Evolutionary conservation across 2,329 filamentous ascomycete species (phyloP), one percentile per base, ranked within the genome.

Genomic region (Talaromyces verruculosus): DNA sequence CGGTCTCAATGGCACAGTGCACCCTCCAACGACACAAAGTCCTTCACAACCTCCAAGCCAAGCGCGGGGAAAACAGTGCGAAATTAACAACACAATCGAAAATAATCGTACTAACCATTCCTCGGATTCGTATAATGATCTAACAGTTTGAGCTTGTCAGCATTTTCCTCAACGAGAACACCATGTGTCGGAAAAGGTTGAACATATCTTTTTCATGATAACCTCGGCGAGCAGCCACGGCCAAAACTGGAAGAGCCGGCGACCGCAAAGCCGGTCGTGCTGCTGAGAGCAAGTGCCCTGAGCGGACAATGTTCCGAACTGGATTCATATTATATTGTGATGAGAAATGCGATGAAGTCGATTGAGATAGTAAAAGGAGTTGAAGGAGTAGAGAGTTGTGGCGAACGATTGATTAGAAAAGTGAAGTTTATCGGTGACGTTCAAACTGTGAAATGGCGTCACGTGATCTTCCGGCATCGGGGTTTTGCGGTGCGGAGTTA

Each of bases 91-190:
- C 47, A 60, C 25, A 37, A 61, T 28, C 17, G 19, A 43, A 47
- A 51, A 15, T 3, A 43, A 30, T 37, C 25, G 45, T 41, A 63
- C 65, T 63, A 58, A 66, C 65, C 90, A 82, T 93, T 93, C 70
- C 91, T 87, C 33, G 91, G 91, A 72, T 86, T 85, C 78, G 87
- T 91, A 82, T 94, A 94, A 81, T 94, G 92, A 78, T 96, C 92
- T 70, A 96, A 85, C 70, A 91, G 67, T 68, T 65, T 64, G 63
- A 35, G 63, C 41, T 47, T 35, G 57, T 63, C 49, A 67, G 59
- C 25, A 43, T 33, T 66, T 30, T 19, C 22, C 11, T 35, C 37
- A 3, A 45, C 25, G n/a, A 13, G 11, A 19, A 17, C 15, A 51
- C 30, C 35, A 41, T n/a, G 11, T 1, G 6, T 2, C 13, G 17